A percentile compares a stretch with the other conserved stretches of the same genome.
Conservation (phyloP, 1,284 basidiomycete genomes). For the Prillingera fragicola region DNA sequence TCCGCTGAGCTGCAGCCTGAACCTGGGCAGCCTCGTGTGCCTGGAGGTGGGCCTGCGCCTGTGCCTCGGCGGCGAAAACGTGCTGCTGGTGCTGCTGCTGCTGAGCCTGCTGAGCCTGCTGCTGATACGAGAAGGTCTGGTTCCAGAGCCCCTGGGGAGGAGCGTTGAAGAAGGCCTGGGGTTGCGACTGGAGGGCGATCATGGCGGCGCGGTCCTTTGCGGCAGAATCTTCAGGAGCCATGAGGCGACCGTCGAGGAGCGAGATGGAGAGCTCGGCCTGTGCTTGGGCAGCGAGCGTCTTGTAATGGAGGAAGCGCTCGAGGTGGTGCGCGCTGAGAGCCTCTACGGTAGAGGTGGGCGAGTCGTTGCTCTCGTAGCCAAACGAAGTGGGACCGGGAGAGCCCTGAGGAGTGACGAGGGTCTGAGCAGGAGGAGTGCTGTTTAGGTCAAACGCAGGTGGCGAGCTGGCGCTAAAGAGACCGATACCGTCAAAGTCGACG, state of each 20-base stretch:
- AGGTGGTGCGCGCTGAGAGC: constrained; percentile 40
- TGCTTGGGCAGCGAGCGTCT: constrained; percentile 37
- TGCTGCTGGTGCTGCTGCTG: constrained; percentile 11
- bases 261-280: constrained; percentile 28
- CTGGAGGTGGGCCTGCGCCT: constrained; percentile 29
- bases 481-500: constrained; percentile 30
- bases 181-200: constrained; percentile 29
- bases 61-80: constrained; percentile 27
- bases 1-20: constrained; percentile 22
- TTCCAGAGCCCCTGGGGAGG: constrained; percentile 11
- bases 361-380: too few species aligned
- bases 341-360: constrained; percentile 20
- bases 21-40: constrained; percentile 32
- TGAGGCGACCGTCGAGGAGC: constrained; percentile 16
- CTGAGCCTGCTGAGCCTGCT: constrained; percentile 10
- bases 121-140: constrained; percentile 21
- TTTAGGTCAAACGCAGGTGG: constrained; percentile 13
- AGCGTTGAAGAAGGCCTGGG: constrained; percentile 5
- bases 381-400: constrained; percentile 26
- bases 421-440: constrained; percentile 11
- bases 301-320: constrained; percentile 43
- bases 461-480: constrained; percentile 7
- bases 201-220: constrained; percentile 22
- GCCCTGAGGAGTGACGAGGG: constrained; percentile 20
- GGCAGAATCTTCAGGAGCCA: constrained; percentile 20